Conservation (phyloP, 179 eudicot genomes). For the Nepenthes alata region DNA sequence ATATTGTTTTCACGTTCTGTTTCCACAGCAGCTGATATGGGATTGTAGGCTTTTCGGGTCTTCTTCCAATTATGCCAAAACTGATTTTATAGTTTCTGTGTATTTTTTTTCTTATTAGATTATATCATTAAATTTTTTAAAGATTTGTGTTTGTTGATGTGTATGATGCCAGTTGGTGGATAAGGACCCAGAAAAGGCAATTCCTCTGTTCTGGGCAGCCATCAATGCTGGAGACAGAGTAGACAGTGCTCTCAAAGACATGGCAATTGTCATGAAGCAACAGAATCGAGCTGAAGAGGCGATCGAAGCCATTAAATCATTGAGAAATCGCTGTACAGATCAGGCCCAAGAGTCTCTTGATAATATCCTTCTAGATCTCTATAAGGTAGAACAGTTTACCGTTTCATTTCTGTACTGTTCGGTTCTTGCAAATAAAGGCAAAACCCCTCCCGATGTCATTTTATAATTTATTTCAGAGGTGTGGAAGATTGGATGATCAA, state of each 20-base stretch:
- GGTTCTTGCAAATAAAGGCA: too few relatives aligned
- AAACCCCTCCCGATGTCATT: not conserved
- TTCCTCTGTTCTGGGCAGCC: conserved; percentile 91
- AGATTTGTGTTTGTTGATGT: not conserved
- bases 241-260: conserved; percentile 87
- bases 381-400: conserved; percentile 34
- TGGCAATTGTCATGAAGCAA: conserved; percentile 97
- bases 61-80: too few relatives aligned
- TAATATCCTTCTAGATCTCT: conserved; percentile 79
- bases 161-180: conserved; percentile 51
- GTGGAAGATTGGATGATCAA: conserved; percentile 95
- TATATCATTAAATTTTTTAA: not conserved
- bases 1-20: too few relatives aligned
- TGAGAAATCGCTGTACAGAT: conserved; percentile 69
- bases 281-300: conserved; percentile 87
- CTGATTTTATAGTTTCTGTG: not conserved
- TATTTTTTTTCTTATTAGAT: not conserved
- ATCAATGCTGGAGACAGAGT: conserved; percentile 92
- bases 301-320: conserved; percentile 76
- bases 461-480: conserved; percentile 32
- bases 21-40: too few relatives aligned
- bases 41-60: too few relatives aligned
- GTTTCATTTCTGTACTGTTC: not conserved
- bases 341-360: conserved; percentile 95
- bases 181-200: conserved; percentile 89